Evolutionary conservation across 164 flowering plant genomes (phyloP).

Genomic region (Annona squamosa): DNA sequence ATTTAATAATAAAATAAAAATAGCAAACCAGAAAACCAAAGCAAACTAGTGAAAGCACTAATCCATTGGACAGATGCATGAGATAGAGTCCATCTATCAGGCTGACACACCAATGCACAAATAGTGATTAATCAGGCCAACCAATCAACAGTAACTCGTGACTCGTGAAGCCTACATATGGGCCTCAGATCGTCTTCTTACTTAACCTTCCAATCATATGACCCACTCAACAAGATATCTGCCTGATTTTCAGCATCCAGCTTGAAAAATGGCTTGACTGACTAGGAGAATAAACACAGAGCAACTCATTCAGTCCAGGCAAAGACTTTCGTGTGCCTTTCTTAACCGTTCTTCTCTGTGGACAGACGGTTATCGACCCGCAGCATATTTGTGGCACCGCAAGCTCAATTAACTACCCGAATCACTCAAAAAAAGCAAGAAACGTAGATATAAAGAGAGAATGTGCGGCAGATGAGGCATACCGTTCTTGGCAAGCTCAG

Average conservation of each 20-base stretch:
- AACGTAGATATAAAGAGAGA: not conserved
- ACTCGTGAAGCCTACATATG: not conserved
- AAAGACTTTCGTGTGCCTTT: too few species aligned
- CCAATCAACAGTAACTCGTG: not conserved
- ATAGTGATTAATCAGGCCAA: too few species aligned
- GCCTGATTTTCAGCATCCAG: too few species aligned
- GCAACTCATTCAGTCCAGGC: too few species aligned
- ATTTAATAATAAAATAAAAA: too few species aligned
- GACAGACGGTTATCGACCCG: not conserved
- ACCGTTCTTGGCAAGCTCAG: slow-evolving; percentile 88
- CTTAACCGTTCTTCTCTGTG: not conserved
- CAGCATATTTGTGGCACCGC: not conserved
- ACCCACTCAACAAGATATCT: not conserved
- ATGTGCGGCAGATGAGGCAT: not conserved
- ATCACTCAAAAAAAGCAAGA: not conserved
- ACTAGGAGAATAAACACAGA: too few species aligned
- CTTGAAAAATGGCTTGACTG: too few species aligned
- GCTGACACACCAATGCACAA: not conserved
- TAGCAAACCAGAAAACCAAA: not conserved
- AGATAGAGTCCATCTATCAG: not conserved
- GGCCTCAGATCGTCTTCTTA: not conserved
- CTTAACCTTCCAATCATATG: not conserved
- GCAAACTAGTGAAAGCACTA: slow-evolving; percentile 1
- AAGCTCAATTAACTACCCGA: not conserved
- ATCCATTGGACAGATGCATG: not conserved